phyloP scores from a whole-genome alignment of 495 filamentous ascomycete species.

The Podospora anserina region DNA sequence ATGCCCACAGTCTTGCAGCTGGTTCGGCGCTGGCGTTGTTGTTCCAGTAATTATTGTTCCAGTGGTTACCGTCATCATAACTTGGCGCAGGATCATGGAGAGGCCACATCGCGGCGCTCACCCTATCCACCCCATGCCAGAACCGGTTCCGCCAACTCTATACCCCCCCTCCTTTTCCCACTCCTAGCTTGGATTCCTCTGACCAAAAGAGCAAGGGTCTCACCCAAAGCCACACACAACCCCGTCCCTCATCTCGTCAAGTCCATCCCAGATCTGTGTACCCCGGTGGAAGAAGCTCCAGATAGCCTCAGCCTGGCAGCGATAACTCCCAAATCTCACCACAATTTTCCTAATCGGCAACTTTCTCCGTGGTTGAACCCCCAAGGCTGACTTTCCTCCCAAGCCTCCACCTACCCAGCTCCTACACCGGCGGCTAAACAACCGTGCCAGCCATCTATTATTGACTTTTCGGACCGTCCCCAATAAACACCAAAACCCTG shows the following conservation, averaged over 20 bases:
- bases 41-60: too few species aligned
- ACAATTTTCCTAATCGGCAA: background rate
- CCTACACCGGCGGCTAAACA: background rate
- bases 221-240: background rate
- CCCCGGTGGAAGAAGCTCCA: background rate
- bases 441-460: background rate
- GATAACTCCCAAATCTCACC: background rate
- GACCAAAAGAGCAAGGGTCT: background rate
- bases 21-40: too few species aligned
- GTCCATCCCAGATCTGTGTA: background rate
- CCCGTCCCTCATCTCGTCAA: background rate
- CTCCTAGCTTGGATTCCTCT: background rate
- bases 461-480: background rate
- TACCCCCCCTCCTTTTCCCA: background rate
- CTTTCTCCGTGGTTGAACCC: background rate
- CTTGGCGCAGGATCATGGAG: background rate
- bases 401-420: background rate
- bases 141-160: background rate
- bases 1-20: too few species aligned
- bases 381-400: background rate
- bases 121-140: background rate
- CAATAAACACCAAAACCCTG: background rate
- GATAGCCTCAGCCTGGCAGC: background rate
- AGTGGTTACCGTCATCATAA: too few species aligned
- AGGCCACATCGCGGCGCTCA: background rate